Evolutionary conservation across 768 basidiomycete species (phyloP).

Genomic region (Boletus vermiculosoides): DNA sequence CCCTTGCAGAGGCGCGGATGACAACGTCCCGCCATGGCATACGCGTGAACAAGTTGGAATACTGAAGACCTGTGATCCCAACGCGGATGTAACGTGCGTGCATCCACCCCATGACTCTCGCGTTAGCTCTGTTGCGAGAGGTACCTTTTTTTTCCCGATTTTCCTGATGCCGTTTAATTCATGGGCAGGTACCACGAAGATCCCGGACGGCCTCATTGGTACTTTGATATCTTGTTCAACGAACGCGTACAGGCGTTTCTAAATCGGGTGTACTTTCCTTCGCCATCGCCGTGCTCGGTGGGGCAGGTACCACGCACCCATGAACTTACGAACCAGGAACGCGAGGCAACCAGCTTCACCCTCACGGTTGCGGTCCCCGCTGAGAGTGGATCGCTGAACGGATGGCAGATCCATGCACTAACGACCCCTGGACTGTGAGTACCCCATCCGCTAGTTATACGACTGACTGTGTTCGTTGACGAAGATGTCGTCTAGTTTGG

Average conservation of each 20-base stretch:
- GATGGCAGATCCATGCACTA: conserved; percentile 63
- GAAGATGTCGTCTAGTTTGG: conserved; percentile 7
- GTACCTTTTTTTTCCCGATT: neutral
- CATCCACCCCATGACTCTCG: neutral
- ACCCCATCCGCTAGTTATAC: neutral
- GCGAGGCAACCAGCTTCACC: conserved; percentile 45
- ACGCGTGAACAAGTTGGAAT: conserved; percentile 62
- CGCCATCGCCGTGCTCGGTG: neutral
- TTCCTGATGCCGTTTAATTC: neutral
- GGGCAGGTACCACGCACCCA: neutral
- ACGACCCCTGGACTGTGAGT: conserved; percentile 66
- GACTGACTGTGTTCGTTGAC: neutral
- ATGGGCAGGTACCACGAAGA: conserved; percentile 62
- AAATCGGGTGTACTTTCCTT: conserved; percentile 30
- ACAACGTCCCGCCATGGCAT: conserved; percentile 89
- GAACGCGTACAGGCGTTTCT: conserved; percentile 57
- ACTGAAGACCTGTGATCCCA: conserved; percentile 55
- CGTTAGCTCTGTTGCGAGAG: neutral
- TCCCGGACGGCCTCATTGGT: conserved; percentile 67
- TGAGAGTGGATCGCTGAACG: conserved; percentile 69
- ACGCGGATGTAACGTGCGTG: conserved; percentile 53
- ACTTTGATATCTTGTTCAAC: conserved; percentile 55
- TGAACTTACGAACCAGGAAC: neutral
- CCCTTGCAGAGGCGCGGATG: conserved; percentile 63
- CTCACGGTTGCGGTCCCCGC: conserved; percentile 69